These are phyloP conservation scores for Priceomyces castillae DNA, from an alignment of 805 yeast species.

Conservation along the genomic window DNA sequence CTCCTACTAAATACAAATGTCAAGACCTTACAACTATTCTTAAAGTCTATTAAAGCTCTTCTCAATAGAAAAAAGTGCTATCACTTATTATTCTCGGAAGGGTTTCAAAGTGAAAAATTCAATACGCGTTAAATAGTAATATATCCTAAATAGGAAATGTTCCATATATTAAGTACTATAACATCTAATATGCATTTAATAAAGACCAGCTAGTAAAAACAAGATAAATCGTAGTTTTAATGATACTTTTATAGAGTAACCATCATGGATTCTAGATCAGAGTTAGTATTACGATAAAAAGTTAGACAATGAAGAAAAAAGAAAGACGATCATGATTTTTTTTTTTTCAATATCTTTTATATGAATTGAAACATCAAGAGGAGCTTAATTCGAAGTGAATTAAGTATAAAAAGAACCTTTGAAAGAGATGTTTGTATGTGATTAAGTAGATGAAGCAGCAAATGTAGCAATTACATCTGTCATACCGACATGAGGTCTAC, in stretches of 20 bases:
- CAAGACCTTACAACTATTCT: neutral
- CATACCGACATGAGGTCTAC: constrained; percentile 51
- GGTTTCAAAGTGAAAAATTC: constrained; percentile 4
- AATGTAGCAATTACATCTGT: no score
- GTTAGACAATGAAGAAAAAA: no score
- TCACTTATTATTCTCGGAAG: neutral
- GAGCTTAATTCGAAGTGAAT: no score
- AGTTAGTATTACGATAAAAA: no score
- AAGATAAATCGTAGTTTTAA: no score
- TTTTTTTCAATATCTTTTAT: neutral
- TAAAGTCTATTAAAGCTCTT: neutral
- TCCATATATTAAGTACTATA: neutral
- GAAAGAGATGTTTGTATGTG: no score
- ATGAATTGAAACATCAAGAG: neutral
- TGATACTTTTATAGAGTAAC: no score
- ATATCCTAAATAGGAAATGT: constrained; percentile 14
- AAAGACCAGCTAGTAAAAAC: neutral
- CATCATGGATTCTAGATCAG: no score
- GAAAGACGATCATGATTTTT: neutral
- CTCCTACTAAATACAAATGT: neutral
- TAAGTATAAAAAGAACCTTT: no score
- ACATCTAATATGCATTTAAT: neutral
- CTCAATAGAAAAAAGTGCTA: neutral
- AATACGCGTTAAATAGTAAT: constrained; percentile 12
- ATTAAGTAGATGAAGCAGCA: no score